phyloP scores from a whole-genome alignment of 176 grass and related monocot genomes.

The Paspalum notatum region DNA sequence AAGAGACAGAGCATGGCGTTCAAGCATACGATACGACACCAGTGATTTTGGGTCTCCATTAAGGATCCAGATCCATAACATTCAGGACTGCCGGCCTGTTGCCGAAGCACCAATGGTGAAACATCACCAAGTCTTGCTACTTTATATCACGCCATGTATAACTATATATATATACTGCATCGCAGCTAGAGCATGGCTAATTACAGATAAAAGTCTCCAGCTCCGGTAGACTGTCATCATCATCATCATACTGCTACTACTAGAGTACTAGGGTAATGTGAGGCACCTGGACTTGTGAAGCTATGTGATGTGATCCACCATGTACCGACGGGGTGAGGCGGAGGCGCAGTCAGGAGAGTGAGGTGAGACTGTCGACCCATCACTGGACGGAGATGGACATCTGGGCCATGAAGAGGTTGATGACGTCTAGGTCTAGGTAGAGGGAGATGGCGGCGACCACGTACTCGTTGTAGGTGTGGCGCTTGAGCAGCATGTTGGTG shows the following conservation, averaged over 20 bases:
- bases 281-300: constrained; percentile 1
- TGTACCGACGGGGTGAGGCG: neutral
- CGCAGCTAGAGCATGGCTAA: constrained; percentile 6
- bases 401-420: constrained; percentile 75
- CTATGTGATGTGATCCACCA: constrained; percentile 6
- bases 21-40: too few species aligned
- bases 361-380: neutral
- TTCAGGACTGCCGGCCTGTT: neutral
- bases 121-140: neutral
- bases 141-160: neutral
- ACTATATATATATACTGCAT: neutral
- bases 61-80: neutral
- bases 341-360: neutral
- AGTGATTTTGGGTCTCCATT: neutral
- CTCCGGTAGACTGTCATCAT: neutral
- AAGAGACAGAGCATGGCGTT: too few species aligned
- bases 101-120: neutral
- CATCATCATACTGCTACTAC: neutral
- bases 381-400: constrained; percentile 29
- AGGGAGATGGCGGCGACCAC: constrained; percentile 57
- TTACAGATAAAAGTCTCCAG: constrained; percentile 30
- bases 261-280: neutral
- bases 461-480: constrained; percentile 64
- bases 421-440: constrained; percentile 71
- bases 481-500: constrained; percentile 62